Percentiles rank a stretch among this genome's conserved stretches.
phyloP scores from a whole-genome alignment of 169 alveolate genomes.

The Plasmodium vinckei region DNA sequence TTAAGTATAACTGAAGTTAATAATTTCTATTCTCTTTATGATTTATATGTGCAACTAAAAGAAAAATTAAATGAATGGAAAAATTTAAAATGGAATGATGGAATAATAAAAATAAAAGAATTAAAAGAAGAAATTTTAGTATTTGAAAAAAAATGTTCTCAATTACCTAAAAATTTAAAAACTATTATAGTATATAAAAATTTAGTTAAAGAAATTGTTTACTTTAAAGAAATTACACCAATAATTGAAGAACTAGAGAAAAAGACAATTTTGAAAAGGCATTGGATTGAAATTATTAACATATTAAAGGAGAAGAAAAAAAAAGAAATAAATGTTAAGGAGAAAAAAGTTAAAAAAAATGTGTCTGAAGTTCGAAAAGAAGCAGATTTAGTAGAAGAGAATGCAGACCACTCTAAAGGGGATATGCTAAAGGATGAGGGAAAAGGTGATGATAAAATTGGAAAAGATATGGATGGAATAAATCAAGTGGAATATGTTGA shows the following conservation, averaged over 20 bases:
- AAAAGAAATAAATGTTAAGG: slow-evolving; percentile 73
- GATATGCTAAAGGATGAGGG: not conserved
- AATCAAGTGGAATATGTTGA: not conserved
- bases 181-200: slow-evolving; percentile 74
- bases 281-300: slow-evolving; percentile 91
- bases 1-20: slow-evolving; percentile 94
- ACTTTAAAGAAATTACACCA: slow-evolving; percentile 88
- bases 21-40: slow-evolving; percentile 93
- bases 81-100: slow-evolving; percentile 94
- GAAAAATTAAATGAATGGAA: slow-evolving; percentile 85
- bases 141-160: slow-evolving; percentile 87
- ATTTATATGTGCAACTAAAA: slow-evolving; percentile 86
- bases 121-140: slow-evolving; percentile 92
- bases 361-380: not conserved
- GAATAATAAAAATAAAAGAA: slow-evolving; percentile 95
- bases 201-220: slow-evolving; percentile 60
- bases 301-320: slow-evolving; percentile 69
- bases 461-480: not conserved
- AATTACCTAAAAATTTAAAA: slow-evolving; percentile 76
- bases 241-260: slow-evolving; percentile 92
- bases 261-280: slow-evolving; percentile 93
- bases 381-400: not conserved
- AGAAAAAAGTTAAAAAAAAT: slow-evolving; percentile 86
- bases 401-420: not conserved
- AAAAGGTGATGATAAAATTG: not conserved